phyloP scores from a whole-genome alignment of 2,329 filamentous ascomycete species.

The Nectriaceae sp. region DNA sequence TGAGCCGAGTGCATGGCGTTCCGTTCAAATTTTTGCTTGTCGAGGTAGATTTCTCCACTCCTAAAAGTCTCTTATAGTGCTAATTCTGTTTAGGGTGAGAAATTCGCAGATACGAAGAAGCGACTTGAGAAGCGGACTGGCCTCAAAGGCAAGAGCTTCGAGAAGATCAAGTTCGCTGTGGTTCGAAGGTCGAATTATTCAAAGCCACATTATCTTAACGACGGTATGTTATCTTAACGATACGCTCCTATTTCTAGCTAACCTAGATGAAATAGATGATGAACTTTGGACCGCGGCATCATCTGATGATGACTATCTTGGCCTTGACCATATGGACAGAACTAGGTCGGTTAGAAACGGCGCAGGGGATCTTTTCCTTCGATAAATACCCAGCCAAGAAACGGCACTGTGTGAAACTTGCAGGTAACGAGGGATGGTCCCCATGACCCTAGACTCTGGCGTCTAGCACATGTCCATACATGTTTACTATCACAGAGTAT shows the following conservation, averaged over 20 bases:
- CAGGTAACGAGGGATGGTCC: conserved; percentile 6
- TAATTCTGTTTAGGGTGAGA: conserved; percentile 63
- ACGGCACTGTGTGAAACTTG: conserved; percentile 2
- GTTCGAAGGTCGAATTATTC: conserved; percentile 72
- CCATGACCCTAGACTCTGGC: conserved; percentile 7
- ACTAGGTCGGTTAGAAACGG: conserved; percentile 60
- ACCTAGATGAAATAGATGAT: conserved; percentile 49
- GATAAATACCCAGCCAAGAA: conserved; percentile 28
- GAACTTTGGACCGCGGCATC: conserved; percentile 55
- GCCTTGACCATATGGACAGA: conserved; percentile 67
- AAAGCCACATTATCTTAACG: conserved; percentile 79
- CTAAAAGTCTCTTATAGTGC: neutral
- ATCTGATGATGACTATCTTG: conserved; percentile 62
- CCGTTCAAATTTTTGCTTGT: conserved; percentile 90
- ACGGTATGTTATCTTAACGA: conserved; percentile 58
- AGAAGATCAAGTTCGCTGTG: conserved; percentile 96
- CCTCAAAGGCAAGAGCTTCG: conserved; percentile 96
- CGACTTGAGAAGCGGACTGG: conserved; percentile 90
- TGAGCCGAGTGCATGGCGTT: conserved; percentile 79
- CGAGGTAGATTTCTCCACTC: conserved; percentile 56
- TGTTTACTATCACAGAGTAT: conserved; percentile 11
- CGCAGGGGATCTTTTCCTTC: conserved; percentile 63
- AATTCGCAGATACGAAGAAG: conserved; percentile 90
- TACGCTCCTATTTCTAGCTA: conserved; percentile 13
- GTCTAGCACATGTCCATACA: conserved; percentile 12